These are phyloP conservation scores for Xerocomus minutiporus DNA, from an alignment of 1,284 basidiomycete genomes.

Conservation along the genomic window DNA sequence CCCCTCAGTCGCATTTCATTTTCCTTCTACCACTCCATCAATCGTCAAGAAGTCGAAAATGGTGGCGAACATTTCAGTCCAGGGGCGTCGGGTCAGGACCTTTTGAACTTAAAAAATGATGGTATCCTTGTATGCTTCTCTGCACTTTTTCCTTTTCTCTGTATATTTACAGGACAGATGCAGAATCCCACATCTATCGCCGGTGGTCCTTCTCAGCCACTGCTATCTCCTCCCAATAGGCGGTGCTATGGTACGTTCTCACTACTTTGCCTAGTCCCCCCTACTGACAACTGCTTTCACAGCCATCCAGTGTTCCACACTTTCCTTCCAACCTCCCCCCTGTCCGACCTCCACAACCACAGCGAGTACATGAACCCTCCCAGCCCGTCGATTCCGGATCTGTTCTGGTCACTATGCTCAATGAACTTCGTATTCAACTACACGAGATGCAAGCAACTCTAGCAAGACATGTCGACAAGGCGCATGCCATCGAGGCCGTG, in stretches of 20 bases:
- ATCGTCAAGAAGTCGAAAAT: constrained; percentile 98
- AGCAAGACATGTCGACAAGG: too few relatives aligned
- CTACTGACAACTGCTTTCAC: constrained; percentile 11
- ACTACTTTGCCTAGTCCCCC: neutral
- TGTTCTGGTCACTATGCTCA: too few relatives aligned
- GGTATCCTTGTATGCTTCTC: constrained; percentile 72
- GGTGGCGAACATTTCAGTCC: constrained; percentile 79
- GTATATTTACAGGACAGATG: constrained; percentile 80
- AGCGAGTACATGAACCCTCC: constrained; percentile 30
- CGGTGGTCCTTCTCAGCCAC: constrained; percentile 20
- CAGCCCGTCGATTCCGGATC: constrained; percentile 23
- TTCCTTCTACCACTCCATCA: constrained; percentile 66
- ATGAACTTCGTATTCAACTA: too few relatives aligned
- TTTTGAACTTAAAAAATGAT: constrained; percentile 87
- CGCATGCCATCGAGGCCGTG: too few relatives aligned
- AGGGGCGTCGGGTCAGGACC: constrained; percentile 93
- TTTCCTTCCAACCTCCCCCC: constrained; percentile 64
- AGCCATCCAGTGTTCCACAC: constrained; percentile 47
- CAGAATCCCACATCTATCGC: constrained; percentile 20
- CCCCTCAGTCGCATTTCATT: constrained; percentile 22
- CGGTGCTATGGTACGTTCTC: constrained; percentile 64
- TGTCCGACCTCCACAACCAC: constrained; percentile 54
- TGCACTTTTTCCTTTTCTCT: constrained; percentile 45
- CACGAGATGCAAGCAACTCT: too few relatives aligned
- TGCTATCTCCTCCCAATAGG: constrained; percentile 42